These are phyloP conservation scores for Kuraishia hungarica DNA, from an alignment of 805 yeast species.

Conservation along the genomic window DNA sequence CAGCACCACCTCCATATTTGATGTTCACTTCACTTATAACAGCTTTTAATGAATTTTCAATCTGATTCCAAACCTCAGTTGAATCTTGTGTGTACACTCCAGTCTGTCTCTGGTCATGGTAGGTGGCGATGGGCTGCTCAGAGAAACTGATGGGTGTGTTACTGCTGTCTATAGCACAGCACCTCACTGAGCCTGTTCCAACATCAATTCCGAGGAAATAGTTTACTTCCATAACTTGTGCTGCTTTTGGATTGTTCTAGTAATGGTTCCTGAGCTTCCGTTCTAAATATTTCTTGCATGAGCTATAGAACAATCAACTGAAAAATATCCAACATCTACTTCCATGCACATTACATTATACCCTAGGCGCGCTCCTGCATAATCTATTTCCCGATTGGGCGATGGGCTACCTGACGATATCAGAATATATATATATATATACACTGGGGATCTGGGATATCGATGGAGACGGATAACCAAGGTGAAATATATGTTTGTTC, in stretches of 20 bases:
- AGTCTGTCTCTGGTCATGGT: background rate
- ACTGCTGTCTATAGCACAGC: slow-evolving; percentile 19
- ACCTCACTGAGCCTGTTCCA: slow-evolving; percentile 42
- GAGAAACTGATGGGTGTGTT: slow-evolving; percentile 10
- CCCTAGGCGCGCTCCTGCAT: background rate
- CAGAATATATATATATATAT: too few species aligned
- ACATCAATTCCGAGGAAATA: slow-evolving; percentile 35
- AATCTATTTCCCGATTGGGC: background rate
- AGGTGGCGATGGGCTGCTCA: slow-evolving; percentile 11
- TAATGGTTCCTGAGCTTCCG: background rate
- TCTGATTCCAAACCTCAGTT: slow-evolving; percentile 24
- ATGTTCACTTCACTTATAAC: slow-evolving; percentile 18
- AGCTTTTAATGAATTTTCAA: background rate
- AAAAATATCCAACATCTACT: too few species aligned
- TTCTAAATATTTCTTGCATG: too few species aligned
- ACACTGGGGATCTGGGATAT: too few species aligned
- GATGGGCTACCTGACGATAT: background rate
- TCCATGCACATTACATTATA: background rate
- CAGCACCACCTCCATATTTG: too few species aligned
- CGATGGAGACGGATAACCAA: too few species aligned
- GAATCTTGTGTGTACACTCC: slow-evolving; percentile 30
- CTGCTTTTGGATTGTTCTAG: background rate
- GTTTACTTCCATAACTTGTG: background rate
- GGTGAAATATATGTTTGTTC: too few species aligned
- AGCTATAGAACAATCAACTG: too few species aligned